Conservation (phyloP, 2,329 filamentous ascomycete species). For the Xylaria sp. region DNA sequence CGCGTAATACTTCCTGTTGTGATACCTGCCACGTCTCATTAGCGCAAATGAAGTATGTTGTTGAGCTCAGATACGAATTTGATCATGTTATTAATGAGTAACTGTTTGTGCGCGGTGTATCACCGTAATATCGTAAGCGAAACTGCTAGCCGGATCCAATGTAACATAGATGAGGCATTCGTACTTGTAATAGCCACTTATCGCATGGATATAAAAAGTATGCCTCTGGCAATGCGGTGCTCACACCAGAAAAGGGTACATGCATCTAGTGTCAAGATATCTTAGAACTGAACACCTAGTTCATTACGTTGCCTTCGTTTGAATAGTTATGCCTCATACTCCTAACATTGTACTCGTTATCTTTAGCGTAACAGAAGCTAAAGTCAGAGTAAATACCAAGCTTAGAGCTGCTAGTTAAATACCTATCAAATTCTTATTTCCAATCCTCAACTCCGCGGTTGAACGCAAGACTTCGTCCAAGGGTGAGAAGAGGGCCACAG, state of each 20-base stretch:
- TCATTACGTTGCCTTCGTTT: not conserved
- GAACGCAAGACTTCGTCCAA: not conserved
- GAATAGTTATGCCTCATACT: not conserved
- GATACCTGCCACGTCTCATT: constrained; percentile 1
- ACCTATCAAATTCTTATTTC: not conserved
- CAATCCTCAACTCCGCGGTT: not conserved
- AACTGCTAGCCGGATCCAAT: not conserved
- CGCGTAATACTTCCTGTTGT: not conserved
- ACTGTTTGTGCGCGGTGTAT: not conserved
- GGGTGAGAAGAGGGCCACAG: not conserved
- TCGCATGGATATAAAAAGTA: not conserved
- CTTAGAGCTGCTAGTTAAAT: not conserved
- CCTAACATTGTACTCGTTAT: not conserved
- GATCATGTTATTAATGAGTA: not conserved
- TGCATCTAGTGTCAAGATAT: not conserved
- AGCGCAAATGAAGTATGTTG: not conserved
- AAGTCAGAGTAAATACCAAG: not conserved
- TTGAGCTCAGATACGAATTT: not conserved
- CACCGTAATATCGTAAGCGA: too few species aligned
- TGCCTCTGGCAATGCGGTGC: not conserved
- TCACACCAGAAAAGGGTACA: not conserved
- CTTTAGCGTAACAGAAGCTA: not conserved
- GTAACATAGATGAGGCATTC: not conserved
- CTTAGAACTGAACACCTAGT: not conserved
- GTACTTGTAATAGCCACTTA: not conserved